phyloP scores from a whole-genome alignment of 139 green algal species.

The Chlorella sp. region DNA sequence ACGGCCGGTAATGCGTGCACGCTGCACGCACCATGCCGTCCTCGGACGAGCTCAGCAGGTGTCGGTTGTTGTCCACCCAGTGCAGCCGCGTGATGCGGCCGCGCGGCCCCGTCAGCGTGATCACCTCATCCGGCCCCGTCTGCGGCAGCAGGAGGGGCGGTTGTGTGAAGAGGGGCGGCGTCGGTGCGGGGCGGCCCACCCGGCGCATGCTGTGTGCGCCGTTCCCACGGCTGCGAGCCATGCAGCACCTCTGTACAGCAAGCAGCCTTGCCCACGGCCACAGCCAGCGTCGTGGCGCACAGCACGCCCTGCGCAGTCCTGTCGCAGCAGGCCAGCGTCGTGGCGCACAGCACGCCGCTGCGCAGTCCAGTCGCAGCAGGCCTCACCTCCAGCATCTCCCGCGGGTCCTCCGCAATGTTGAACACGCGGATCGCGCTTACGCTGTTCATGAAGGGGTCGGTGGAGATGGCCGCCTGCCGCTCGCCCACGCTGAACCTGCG shows the following conservation, averaged over 20 bases:
- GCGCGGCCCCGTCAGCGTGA: conserved; percentile 9
- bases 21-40: conserved; percentile 72
- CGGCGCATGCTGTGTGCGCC: too few species aligned
- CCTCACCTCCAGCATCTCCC: conserved; percentile 57
- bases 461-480: conserved; percentile 81
- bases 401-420: conserved; percentile 66
- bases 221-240: too few species aligned
- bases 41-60: conserved; percentile 87
- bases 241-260: too few species aligned
- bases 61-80: conserved; percentile 85
- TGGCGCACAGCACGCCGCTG: too few species aligned
- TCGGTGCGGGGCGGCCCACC: too few species aligned
- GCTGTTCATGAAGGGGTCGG: conserved; percentile 90
- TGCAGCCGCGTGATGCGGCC: conserved; percentile 75
- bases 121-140: not conserved
- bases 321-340: too few species aligned
- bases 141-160: too few species aligned
- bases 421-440: conserved; percentile 62
- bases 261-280: too few species aligned
- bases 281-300: too few species aligned
- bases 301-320: too few species aligned
- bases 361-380: not conserved
- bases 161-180: too few species aligned
- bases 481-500: conserved; percentile 79
- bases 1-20: too few species aligned